Base-by-base conservation (phyloP, 306 rosid species). In the Prunus dulcis region DNA sequence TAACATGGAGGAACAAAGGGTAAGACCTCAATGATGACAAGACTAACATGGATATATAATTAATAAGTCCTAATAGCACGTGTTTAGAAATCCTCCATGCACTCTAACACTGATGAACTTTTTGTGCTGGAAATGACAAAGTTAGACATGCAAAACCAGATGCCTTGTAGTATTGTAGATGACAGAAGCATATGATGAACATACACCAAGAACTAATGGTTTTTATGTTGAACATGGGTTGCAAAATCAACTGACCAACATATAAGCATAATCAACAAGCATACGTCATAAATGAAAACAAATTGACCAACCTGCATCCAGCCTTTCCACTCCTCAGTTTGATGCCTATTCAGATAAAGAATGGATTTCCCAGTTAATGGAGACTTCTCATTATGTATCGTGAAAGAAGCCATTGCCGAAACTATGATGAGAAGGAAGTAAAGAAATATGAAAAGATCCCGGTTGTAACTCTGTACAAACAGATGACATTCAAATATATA, bases 311-410 rank as follows among this genome's bases (percentile, higher is more conserved):
- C 99, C 97, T 95, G 99, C 99, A 92, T 95, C 97, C 99, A 95
- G 50, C 99, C 99, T 88, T 84, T 92, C 99, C 99, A 95, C 82
- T 95, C 99, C 87, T 92, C 99, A 68, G 99, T 95, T 88, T 95
- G 99, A 81, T 95, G 99, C 89, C 99, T 84, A 82, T 95, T 95
- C 77, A 95, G 81, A 84, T 89, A 95, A 71, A 89, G 98, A 18
- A 95, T 83, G 71, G 99, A 81, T 77, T 95, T 95, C 77, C 96
- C 99, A 28, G 97, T 85, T 25, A 89, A 52, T 2, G 97, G 92
- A 66, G 98, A 91, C 89, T 91, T 92, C 84, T 91, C 99, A 34
- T 87, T 79, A 80, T 92, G 96, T 82, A 86, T 79, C 74, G 80
- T 95, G 85, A 95, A 91, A 20, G 99, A 87, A 80, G 98, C 88